Conservation (phyloP, 2,329 filamentous ascomycete species). For the Curvularia sp. region DNA sequence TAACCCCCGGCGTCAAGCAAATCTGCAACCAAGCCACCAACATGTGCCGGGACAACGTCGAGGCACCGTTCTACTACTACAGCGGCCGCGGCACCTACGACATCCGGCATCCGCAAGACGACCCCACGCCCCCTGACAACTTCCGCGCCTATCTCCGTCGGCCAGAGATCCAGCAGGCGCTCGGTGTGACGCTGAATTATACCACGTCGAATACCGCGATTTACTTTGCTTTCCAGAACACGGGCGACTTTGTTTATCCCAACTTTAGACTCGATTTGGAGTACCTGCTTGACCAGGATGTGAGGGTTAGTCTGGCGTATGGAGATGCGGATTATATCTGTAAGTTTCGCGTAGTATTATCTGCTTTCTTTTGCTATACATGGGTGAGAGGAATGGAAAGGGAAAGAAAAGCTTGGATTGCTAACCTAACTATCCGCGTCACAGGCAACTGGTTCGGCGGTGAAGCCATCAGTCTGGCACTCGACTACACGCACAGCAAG, state of each 20-base stretch:
- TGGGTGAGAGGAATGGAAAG: neutral
- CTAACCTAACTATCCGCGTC: neutral
- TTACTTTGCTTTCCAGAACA: slow-evolving; percentile 59
- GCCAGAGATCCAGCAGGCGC: slow-evolving; percentile 61
- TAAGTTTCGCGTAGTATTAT: slow-evolving; percentile 23
- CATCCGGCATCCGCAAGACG: slow-evolving; percentile 55
- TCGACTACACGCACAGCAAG: slow-evolving; percentile 49
- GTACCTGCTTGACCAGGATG: slow-evolving; percentile 51
- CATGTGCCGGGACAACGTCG: slow-evolving; percentile 64
- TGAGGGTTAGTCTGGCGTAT: slow-evolving; percentile 48
- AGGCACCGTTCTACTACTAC: slow-evolving; percentile 63
- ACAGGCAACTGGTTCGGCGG: slow-evolving; percentile 51
- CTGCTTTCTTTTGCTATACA: neutral
- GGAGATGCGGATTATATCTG: slow-evolving; percentile 51
- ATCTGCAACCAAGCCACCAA: slow-evolving; percentile 63
- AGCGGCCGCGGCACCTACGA: slow-evolving; percentile 62
- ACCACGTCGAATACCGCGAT: slow-evolving; percentile 57
- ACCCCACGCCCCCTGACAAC: slow-evolving; percentile 64
- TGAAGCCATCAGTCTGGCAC: slow-evolving; percentile 43
- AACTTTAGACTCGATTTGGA: slow-evolving; percentile 58
- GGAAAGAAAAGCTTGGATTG: neutral
- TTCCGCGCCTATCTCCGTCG: slow-evolving; percentile 65
- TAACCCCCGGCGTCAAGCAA: slow-evolving; percentile 39
- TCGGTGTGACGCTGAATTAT: slow-evolving; percentile 69
- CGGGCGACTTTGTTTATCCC: slow-evolving; percentile 65